Percentiles rank a stretch among this genome's conserved stretches.
Conservation (phyloP, 495 filamentous ascomycete genomes). For the Aspergillus hancockii region DNA sequence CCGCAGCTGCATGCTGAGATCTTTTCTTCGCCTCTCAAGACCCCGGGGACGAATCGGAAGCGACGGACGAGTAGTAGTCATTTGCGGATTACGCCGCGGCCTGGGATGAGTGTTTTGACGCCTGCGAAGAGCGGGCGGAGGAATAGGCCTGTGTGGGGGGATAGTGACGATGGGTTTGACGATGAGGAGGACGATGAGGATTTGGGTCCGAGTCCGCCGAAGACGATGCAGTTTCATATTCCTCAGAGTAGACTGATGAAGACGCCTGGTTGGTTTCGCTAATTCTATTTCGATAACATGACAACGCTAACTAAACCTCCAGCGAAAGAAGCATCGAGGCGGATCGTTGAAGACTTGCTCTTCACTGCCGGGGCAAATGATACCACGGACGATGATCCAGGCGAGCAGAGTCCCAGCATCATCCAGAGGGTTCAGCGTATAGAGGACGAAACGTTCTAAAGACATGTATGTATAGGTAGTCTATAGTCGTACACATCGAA, state of each 20-base stretch:
- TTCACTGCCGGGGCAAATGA: conserved; percentile 67
- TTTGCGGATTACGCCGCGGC: conserved; percentile 51
- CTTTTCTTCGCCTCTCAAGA: conserved; percentile 71
- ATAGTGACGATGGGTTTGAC: conserved; percentile 60
- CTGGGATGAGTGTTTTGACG: conserved; percentile 79
- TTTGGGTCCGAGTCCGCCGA: conserved; percentile 76
- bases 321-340: conserved; percentile 87
- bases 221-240: conserved; percentile 96
- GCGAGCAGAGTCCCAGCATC: conserved; percentile 74
- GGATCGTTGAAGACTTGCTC: conserved; percentile 89
- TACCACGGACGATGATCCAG: conserved; percentile 43
- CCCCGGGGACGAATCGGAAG: conserved; percentile 40
- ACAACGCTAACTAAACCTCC: conserved; percentile 12
- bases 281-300: conserved; percentile 9
- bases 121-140: conserved; percentile 45
- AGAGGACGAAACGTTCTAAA: conserved; percentile 68
- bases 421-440: conserved; percentile 65
- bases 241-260: conserved; percentile 84
- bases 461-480: neutral
- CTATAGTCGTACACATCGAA: neutral
- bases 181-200: conserved; percentile 58
- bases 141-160: conserved; percentile 60
- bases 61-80: conserved; percentile 36
- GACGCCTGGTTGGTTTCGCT: conserved; percentile 73
- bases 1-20: conserved; percentile 82